phyloP scores from a whole-genome alignment of 805 yeast species.

The Sugiyamaella valdiviana region DNA sequence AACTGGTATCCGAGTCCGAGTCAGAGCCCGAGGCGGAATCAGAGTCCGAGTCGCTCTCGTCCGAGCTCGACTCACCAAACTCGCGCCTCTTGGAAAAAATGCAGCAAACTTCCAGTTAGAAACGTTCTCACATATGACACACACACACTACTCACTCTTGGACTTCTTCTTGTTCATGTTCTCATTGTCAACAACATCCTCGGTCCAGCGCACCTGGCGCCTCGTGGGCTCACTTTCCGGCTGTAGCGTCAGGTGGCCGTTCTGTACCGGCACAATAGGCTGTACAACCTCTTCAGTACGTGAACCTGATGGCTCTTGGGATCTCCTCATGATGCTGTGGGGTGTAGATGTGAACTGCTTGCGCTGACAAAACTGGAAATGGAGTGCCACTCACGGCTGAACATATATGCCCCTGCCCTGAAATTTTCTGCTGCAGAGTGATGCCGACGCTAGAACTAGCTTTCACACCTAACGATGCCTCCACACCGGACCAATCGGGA shows the following conservation, averaged over 20 bases:
- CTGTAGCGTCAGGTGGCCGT: background rate
- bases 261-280: background rate
- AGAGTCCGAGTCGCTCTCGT: slow-evolving; percentile 27
- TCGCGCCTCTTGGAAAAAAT: slow-evolving; percentile 39
- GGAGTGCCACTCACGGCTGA: background rate
- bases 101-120: slow-evolving; percentile 54
- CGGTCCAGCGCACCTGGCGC: slow-evolving; percentile 72
- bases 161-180: slow-evolving; percentile 81
- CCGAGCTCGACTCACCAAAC: slow-evolving; percentile 33
- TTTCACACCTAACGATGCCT: slow-evolving; percentile 7
- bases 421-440: background rate
- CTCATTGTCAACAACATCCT: slow-evolving; percentile 86
- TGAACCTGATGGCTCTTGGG: background rate
- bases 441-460: background rate
- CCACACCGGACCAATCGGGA: slow-evolving; percentile 52
- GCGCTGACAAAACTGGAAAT: background rate
- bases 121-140: background rate
- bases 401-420: background rate
- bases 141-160: slow-evolving; percentile 44
- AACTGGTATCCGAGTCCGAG: slow-evolving; percentile 21
- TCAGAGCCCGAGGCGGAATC: slow-evolving; percentile 29
- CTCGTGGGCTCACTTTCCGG: slow-evolving; percentile 18
- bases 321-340: background rate
- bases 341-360: background rate
- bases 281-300: background rate